phyloP scores from a whole-genome alignment of 805 yeast genomes.

The Candida golubevii region DNA sequence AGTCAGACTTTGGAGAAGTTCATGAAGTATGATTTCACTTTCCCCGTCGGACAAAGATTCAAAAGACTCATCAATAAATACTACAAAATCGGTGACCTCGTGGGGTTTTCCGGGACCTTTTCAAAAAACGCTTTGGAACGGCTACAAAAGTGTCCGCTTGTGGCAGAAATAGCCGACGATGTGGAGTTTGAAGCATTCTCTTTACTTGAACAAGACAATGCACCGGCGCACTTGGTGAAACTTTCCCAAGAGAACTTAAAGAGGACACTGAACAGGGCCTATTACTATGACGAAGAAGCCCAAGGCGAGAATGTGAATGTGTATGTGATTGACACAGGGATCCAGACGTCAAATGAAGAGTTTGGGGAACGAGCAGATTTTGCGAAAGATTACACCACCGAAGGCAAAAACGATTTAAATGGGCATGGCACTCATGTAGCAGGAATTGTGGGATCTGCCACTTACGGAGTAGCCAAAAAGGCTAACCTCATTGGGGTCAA shows the following conservation, averaged over 20 bases:
- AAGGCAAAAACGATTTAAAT: conserved; percentile 31
- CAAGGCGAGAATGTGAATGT: conserved; percentile 39
- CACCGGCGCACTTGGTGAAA: conserved; percentile 67
- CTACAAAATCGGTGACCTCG: conserved; percentile 65
- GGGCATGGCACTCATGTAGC: conserved; percentile 61
- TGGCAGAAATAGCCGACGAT: conserved; percentile 69
- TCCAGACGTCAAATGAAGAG: conserved; percentile 10
- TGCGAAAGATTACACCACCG: conserved; percentile 15
- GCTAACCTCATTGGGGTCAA: conserved; percentile 56
- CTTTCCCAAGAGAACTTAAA: conserved; percentile 42
- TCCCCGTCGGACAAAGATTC: conserved; percentile 36
- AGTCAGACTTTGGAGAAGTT: conserved; percentile 47
- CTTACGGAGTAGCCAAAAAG: conserved; percentile 50
- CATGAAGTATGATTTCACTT: conserved; percentile 40
- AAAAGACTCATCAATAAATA: conserved; percentile 46
- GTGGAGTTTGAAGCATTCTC: conserved; percentile 54
- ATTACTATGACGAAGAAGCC: conserved; percentile 42
- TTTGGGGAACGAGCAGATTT: conserved; percentile 12
- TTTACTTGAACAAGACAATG: conserved; percentile 34
- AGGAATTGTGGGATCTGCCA: conserved; percentile 47
- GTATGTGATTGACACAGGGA: conserved; percentile 18
- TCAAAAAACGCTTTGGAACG: conserved; percentile 43
- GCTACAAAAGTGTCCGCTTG: conserved; percentile 54
- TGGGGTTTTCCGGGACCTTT: conserved; percentile 65
- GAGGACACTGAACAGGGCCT: conserved; percentile 30